Evolutionary conservation across 2,329 filamentous ascomycete species (phyloP).

Genomic region (Hirsutella thompsonii): DNA sequence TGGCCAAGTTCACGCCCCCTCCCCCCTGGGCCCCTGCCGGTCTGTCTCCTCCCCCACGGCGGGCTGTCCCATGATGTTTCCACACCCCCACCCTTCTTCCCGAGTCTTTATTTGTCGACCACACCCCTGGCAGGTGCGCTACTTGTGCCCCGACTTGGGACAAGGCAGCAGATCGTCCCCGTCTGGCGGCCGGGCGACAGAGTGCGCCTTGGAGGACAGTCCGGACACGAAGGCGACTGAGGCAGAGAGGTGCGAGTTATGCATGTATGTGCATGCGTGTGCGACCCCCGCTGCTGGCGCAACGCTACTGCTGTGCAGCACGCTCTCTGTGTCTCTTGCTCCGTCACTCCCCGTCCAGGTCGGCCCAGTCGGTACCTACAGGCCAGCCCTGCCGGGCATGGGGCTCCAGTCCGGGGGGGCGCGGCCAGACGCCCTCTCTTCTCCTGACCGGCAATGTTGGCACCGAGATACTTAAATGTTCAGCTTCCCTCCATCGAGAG

Average conservation of each 20-base stretch:
- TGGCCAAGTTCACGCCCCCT: neutral
- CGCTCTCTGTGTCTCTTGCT: neutral
- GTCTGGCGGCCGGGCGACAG: neutral
- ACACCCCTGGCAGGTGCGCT: slow-evolving; percentile 1
- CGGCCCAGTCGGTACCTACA: neutral
- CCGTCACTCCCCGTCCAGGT: neutral
- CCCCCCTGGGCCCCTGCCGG: neutral
- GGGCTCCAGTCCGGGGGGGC: slow-evolving; percentile 2
- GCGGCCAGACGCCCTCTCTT: slow-evolving; percentile 1
- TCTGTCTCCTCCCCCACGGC: neutral
- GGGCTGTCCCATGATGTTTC: neutral
- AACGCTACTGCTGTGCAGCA: slow-evolving; percentile 1
- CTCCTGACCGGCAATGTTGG: slow-evolving; percentile 3
- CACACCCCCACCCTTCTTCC: neutral
- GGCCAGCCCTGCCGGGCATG: slow-evolving; percentile 3
- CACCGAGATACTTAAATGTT: slow-evolving; percentile 18
- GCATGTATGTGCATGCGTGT: slow-evolving; percentile 2
- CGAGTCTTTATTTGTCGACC: neutral
- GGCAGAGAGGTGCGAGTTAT: too few relatives aligned
- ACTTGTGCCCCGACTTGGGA: neutral
- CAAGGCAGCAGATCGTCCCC: slow-evolving; percentile 1
- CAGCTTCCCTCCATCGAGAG: slow-evolving; percentile 7
- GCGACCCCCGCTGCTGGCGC: slow-evolving; percentile 1
- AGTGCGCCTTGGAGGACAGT: neutral
- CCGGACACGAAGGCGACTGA: too few relatives aligned